phyloP scores from a whole-genome alignment of 495 filamentous ascomycete species.

The Cercophora sp. region DNA sequence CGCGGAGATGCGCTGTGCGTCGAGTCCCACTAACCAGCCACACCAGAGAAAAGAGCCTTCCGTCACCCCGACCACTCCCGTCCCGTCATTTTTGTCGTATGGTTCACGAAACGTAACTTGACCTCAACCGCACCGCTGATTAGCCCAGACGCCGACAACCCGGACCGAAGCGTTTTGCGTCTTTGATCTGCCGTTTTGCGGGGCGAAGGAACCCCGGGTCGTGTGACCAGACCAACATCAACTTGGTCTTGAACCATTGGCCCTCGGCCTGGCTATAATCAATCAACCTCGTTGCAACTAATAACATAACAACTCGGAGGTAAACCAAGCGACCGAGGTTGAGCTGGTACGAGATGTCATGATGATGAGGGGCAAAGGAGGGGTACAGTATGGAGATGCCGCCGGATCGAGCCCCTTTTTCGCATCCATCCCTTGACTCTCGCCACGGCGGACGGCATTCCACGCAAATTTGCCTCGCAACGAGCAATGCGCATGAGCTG shows the following conservation, averaged over 20 bases:
- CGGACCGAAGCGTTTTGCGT: not conserved
- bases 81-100: not conserved
- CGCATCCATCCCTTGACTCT: too few relatives aligned
- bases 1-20: not conserved
- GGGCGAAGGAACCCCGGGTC: not conserved
- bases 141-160: too few relatives aligned
- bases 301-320: not conserved
- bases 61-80: not conserved
- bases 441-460: too few relatives aligned
- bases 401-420: too few relatives aligned
- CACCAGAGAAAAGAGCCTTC: not conserved
- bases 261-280: not conserved
- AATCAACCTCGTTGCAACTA: not conserved
- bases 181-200: constrained; percentile 12
- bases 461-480: too few relatives aligned
- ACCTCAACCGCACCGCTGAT: not conserved
- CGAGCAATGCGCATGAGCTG: too few relatives aligned
- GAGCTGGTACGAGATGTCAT: not conserved
- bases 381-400: too few relatives aligned
- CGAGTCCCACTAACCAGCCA: not conserved
- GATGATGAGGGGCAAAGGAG: not conserved
- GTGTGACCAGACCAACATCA: not conserved
- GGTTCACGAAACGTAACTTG: constrained; percentile 5
- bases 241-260: not conserved
- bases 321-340: not conserved